Evolutionary conservation across 257 asterid species (phyloP).

Genomic region (Rhazya stricta): DNA sequence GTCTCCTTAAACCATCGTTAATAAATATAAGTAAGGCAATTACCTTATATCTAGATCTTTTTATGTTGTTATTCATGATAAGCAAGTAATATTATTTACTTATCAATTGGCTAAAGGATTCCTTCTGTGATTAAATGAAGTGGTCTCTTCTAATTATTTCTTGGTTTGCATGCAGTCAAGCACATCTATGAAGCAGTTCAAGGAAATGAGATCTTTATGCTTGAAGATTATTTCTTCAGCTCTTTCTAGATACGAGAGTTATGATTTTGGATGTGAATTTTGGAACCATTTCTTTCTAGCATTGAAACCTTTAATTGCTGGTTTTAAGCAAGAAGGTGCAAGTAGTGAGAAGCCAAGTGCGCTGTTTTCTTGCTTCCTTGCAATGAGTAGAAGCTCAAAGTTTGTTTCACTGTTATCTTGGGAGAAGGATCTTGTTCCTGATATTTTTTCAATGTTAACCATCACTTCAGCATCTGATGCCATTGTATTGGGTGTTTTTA

Average conservation of each 20-base stretch:
- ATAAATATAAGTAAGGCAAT: not conserved
- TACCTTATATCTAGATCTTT: not conserved
- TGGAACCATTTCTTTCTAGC: constrained; percentile 79
- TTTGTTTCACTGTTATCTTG: constrained; percentile 54
- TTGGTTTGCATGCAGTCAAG: constrained; percentile 46
- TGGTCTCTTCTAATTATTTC: constrained; percentile 15
- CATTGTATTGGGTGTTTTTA: constrained; percentile 53
- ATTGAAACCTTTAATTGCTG: constrained; percentile 52
- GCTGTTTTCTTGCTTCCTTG: constrained; percentile 82
- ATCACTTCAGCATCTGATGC: constrained; percentile 69
- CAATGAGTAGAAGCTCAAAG: constrained; percentile 79
- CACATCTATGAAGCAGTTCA: constrained; percentile 56
- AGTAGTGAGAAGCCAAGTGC: constrained; percentile 84
- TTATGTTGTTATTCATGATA: not conserved
- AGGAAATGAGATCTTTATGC: constrained; percentile 85
- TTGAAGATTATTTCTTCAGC: constrained; percentile 59
- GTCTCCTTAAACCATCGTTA: constrained; percentile 9
- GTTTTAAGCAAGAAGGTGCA: constrained; percentile 78
- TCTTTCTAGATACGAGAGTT: constrained; percentile 56
- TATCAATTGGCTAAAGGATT: not conserved
- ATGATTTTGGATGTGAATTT: constrained; percentile 58
- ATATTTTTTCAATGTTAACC: constrained; percentile 67
- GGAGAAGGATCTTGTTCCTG: constrained; percentile 73
- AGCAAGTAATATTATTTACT: not conserved
- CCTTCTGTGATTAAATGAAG: not conserved